Base-by-base conservation (phyloP, 345 rosid species). In the Citropsis articulata region DNA sequence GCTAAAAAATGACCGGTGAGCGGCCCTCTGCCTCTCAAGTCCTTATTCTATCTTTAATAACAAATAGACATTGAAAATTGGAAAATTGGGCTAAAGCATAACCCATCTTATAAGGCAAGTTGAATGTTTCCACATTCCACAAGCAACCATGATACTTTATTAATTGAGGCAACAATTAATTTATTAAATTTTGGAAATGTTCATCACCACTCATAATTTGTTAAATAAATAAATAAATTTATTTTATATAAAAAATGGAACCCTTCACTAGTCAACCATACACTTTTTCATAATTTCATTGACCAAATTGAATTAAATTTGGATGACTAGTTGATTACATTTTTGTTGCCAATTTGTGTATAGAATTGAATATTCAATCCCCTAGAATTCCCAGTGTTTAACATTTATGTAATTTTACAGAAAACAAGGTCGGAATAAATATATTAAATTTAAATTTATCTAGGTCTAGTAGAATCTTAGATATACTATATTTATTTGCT, bases 31-130 rank as follows among this genome's bases (percentile, higher is more conserved):
- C 71, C 55, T 38, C 71, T 68, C 7, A 68, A 24, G 71, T 68
- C 71, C 50, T 67, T 67, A 25, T 68, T 18, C n/a, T 38, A 19
- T 53, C 22, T 18, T 5, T 19, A 53, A 19, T 48, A 14, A 22
- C 28, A 5, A 13, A 18, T 13, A 40, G 71, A 36, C 71, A 68
- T 36, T 40, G 45, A 53, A 53, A 53, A 16, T 4, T 13, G 57
- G 22, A 18, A 25, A 50, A 2, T 25, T 9, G 28, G 2, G 40
- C 8, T 9, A 70, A 45, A 14, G 24, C 16, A 50, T 27, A 50
- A 27, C 73, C 60, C 60, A 8, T 48, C 38, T 70, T 70, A 3
- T 28, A 70, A 70, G 73, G 73, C 60, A 70, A 50, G 36, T 70
- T 70, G 73, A 70, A 2, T 70, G 2, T 48, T 48, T 25, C 55